A percentile compares a stretch with the other conserved stretches of the same genome.
Evolutionary conservation across 352 stramenopile species (phyloP).

Genomic region (Phytophthora syringae): DNA sequence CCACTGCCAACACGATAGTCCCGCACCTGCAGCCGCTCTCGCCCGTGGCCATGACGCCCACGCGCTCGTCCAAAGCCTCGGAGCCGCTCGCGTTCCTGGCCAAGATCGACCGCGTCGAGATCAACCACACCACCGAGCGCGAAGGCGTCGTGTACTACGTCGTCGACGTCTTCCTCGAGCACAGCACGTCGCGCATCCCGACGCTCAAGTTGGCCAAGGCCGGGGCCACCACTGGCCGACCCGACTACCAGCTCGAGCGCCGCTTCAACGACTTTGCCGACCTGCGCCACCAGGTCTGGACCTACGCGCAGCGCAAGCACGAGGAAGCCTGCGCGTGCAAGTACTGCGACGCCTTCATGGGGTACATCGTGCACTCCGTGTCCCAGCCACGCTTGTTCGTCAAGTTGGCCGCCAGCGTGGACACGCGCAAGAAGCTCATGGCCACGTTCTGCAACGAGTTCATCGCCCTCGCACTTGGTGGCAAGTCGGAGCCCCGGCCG

Average conservation of each 20-base stretch:
- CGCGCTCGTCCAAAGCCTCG: constrained; percentile 28
- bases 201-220: constrained; percentile 48
- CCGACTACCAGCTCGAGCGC: constrained; percentile 57
- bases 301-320: constrained; percentile 51
- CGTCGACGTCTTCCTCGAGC: constrained; percentile 66
- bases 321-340: constrained; percentile 35
- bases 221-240: constrained; percentile 23
- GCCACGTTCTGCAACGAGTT: constrained; percentile 61
- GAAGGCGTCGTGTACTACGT: constrained; percentile 57
- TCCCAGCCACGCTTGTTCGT: constrained; percentile 58
- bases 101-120: constrained; percentile 55
- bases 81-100: constrained; percentile 40
- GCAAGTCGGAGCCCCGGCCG: constrained; percentile 34
- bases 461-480: constrained; percentile 42
- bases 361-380: constrained; percentile 58
- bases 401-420: constrained; percentile 45
- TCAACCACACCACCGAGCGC: constrained; percentile 43
- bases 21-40: constrained; percentile 29
- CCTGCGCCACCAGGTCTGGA: constrained; percentile 56
- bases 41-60: constrained; percentile 34
- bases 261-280: constrained; percentile 63
- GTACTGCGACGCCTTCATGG: constrained; percentile 60
- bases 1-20: constrained; percentile 25
- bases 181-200: constrained; percentile 60
- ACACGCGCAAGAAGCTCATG: constrained; percentile 51